Percentiles rank a stretch among this genome's conserved stretches.
These are phyloP conservation scores for Amesomyces nigricolor DNA, from an alignment of 2,329 filamentous ascomycete genomes.

Conservation along the genomic window DNA sequence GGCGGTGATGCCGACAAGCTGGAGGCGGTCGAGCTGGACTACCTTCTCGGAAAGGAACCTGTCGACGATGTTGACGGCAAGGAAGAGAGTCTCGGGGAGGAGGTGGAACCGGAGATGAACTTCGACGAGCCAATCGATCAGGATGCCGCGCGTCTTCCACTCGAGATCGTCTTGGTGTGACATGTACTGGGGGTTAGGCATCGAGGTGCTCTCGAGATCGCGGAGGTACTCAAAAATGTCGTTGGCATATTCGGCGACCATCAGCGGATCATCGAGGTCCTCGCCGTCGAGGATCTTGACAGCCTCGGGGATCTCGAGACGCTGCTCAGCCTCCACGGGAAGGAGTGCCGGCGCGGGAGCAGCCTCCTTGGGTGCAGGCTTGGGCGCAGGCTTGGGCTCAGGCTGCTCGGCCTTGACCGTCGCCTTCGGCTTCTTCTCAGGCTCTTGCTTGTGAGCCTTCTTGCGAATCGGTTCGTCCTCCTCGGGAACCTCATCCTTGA, in stretches of 20 bases:
- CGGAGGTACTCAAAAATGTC: slow-evolving; percentile 97
- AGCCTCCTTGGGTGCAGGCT: slow-evolving; percentile 29
- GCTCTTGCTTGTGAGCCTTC: slow-evolving; percentile 52
- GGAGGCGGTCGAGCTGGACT: slow-evolving; percentile 90
- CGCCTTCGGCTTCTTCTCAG: slow-evolving; percentile 40
- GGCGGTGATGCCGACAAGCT: slow-evolving; percentile 93
- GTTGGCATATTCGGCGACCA: slow-evolving; percentile 95
- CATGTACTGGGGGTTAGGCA: slow-evolving; percentile 94
- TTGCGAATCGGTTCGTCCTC: slow-evolving; percentile 65
- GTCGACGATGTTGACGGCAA: slow-evolving; percentile 97
- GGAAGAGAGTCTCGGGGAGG: slow-evolving; percentile 90
- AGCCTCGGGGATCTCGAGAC: slow-evolving; percentile 27
- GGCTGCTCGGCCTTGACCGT: slow-evolving; percentile 30
- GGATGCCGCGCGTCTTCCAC: slow-evolving; percentile 97
- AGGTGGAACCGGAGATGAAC: slow-evolving; percentile 96
- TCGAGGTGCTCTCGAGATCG: slow-evolving; percentile 70
- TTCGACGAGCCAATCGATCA: slow-evolving; percentile 97
- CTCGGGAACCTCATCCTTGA: slow-evolving; percentile 58
- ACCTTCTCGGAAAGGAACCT: slow-evolving; percentile 94
- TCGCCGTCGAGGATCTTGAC: slow-evolving; percentile 73
- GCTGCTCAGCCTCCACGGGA: slow-evolving; percentile 27
- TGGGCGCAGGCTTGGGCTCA: slow-evolving; percentile 24
- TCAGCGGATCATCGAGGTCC: slow-evolving; percentile 87
- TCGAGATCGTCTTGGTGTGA: slow-evolving; percentile 88
- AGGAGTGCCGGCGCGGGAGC: slow-evolving; percentile 26